Base-by-base conservation (phyloP, 148 eudicot species). In the Rhododendron henanense region DNA sequence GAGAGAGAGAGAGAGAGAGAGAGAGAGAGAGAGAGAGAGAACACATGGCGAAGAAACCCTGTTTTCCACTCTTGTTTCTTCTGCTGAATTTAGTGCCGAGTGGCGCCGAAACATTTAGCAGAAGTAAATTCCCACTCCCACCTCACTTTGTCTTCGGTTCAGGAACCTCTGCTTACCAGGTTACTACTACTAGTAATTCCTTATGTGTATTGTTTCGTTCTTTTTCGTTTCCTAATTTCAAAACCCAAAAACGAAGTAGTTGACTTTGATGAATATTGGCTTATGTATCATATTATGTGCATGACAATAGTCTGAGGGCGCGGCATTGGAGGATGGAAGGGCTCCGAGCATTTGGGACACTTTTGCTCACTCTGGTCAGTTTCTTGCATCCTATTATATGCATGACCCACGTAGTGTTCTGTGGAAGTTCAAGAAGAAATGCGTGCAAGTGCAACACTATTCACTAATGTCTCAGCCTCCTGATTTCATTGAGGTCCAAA, bases 311-410 rank as follows among this genome's bases (percentile, higher is more conserved):
- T 87, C 82, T 23, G 93, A 91, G 84, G 93, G 93, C 1, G 92
- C 93, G 19, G 88, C 89, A 81, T 90, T 83, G 45, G 88, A 90
- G 63, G 92, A 91, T 84, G 93, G 93, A 78, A 88, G 89, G 35
- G 88, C 87, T 50, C 88, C 89, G 23, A 86, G 85, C 88, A 87
- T 87, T 75, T 91, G 88, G 90, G 93, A 91, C 81, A 91, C 88
- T n/a, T 90, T 87, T 84, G 88, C 93, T 81, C 92, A 87, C 50
- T 39, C 85, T 65, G 92, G 92, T 90, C 19, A 37, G 82, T 74
- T 33, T 81, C 19, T 84, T 23, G 28, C 69, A 6, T 21, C 31
- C 1, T 28, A 25, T 10, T 28, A 15, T 55, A 55, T 18, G 6
- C 61, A 55, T 4, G 69, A 61, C 11, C 31, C 11, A 8, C 10